Conservation (phyloP, 345 rosid species). For the Clausena lansium region DNA sequence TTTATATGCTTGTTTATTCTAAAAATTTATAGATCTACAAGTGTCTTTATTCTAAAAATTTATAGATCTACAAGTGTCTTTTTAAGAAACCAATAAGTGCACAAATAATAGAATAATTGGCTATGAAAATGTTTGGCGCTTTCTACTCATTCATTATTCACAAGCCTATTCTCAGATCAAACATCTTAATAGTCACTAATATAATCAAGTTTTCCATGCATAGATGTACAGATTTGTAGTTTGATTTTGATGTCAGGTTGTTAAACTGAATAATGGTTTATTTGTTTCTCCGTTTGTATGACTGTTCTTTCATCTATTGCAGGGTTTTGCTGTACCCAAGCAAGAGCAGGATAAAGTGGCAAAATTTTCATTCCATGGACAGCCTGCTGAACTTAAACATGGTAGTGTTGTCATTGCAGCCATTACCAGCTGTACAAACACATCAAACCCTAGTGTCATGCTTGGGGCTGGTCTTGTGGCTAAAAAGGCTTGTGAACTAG, state of each 20-base stretch:
- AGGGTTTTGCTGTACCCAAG: slow-evolving; percentile 81
- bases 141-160: not conserved
- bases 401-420: slow-evolving; percentile 85
- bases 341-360: slow-evolving; percentile 53
- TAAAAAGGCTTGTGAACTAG: slow-evolving; percentile 69
- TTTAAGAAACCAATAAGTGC: not conserved
- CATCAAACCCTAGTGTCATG: slow-evolving; percentile 86
- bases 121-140: not conserved
- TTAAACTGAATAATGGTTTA: not conserved
- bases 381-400: slow-evolving; percentile 67
- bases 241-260: not conserved
- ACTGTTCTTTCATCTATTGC: slow-evolving; percentile 5
- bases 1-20: not conserved
- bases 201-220: not conserved
- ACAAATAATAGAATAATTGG: not conserved
- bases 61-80: not conserved
- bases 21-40: not conserved
- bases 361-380: slow-evolving; percentile 55
- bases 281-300: not conserved
- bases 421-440: slow-evolving; percentile 78
- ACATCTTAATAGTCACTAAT: not conserved
- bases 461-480: slow-evolving; percentile 81
- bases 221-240: not conserved
- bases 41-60: not conserved
- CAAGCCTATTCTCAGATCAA: not conserved